These are phyloP conservation scores for Solanum chacoense DNA, from an alignment of 305 asterid species.

Conservation along the genomic window DNA sequence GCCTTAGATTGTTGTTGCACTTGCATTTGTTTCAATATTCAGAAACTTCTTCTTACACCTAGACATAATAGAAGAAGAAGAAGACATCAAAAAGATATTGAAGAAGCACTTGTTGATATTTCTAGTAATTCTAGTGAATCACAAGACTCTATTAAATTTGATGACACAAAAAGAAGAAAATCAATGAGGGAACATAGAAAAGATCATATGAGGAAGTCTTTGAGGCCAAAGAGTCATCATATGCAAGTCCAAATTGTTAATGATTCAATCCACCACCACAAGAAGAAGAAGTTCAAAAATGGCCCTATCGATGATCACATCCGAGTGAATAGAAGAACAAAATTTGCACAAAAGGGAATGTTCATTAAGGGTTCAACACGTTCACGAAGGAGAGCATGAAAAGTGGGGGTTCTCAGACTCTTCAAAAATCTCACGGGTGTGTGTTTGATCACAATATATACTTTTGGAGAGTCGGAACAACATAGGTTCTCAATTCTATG, in stretches of 20 bases:
- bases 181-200: constrained; percentile 21
- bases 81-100: constrained; percentile 15
- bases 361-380: neutral
- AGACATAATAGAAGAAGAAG: constrained; percentile 3
- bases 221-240: constrained; percentile 48
- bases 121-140: neutral
- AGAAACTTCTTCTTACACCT: constrained; percentile 3
- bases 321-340: neutral
- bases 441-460: too few relatives aligned
- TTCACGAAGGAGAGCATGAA: constrained; percentile 11
- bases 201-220: constrained; percentile 42
- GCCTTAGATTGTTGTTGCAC: constrained; percentile 43
- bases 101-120: neutral
- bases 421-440: neutral
- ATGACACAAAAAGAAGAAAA: neutral
- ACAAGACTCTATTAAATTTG: neutral
- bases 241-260: neutral
- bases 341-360: neutral
- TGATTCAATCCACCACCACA: neutral
- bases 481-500: neutral
- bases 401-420: neutral
- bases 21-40: constrained; percentile 43
- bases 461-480: neutral
- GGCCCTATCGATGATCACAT: neutral
- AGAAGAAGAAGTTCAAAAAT: neutral